Evolutionary conservation across 257 asterid species (phyloP).

Genomic region (Solanum etuberosum): DNA sequence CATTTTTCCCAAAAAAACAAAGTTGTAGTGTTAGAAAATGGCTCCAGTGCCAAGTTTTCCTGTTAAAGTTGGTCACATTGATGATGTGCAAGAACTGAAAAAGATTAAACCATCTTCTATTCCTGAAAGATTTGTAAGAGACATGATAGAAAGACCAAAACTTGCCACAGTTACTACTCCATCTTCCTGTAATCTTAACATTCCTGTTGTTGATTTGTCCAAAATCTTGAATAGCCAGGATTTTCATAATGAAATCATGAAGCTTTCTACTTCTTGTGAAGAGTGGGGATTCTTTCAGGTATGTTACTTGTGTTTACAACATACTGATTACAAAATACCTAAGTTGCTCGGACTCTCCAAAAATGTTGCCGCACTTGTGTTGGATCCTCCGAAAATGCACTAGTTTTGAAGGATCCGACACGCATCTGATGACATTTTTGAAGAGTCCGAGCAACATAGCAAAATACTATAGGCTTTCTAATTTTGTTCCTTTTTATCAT

Average conservation of each 20-base stretch:
- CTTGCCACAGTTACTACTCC: slow-evolving; percentile 10
- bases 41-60: slow-evolving; percentile 43
- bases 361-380: neutral
- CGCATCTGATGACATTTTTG: too few relatives aligned
- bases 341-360: neutral
- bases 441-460: neutral
- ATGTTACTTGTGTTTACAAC: neutral
- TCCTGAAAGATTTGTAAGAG: slow-evolving; percentile 74
- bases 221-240: slow-evolving; percentile 35
- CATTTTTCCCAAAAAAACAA: neutral
- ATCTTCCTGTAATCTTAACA: slow-evolving; percentile 1
- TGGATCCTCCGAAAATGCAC: neutral
- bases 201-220: slow-evolving; percentile 76
- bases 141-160: slow-evolving; percentile 47
- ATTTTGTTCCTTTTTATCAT: neutral
- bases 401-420: neutral
- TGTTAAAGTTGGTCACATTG: slow-evolving; percentile 72
- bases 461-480: neutral
- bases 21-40: slow-evolving; percentile 19
- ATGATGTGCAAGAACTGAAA: slow-evolving; percentile 85
- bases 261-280: slow-evolving; percentile 57
- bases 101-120: slow-evolving; percentile 36
- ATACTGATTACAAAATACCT: neutral
- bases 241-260: slow-evolving; percentile 35
- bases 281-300: slow-evolving; percentile 99